These are phyloP conservation scores for Talaromyces sp. DNA, from an alignment of 2,329 filamentous ascomycete genomes.

Conservation along the genomic window DNA sequence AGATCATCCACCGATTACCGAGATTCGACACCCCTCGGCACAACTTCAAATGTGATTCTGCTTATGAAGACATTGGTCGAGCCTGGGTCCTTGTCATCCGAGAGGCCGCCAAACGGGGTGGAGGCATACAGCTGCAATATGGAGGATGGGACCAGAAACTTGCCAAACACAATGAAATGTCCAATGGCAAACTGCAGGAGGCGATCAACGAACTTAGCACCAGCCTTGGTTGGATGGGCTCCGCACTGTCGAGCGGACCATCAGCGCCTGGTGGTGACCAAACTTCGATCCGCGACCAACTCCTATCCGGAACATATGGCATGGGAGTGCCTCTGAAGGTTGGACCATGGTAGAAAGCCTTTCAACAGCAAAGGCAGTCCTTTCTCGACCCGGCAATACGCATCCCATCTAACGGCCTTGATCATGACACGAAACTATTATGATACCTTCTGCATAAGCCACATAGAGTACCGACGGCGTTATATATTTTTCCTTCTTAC, in stretches of 20 bases:
- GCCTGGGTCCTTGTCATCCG: constrained; percentile 90
- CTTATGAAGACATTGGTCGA: constrained; percentile 91
- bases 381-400: constrained; percentile 7
- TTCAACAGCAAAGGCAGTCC: neutral
- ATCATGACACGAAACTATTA: constrained; percentile 37
- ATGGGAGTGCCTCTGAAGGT: constrained; percentile 50
- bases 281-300: constrained; percentile 50
- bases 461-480: constrained; percentile 35
- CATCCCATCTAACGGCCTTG: constrained; percentile 11
- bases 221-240: constrained; percentile 73
- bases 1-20: constrained; percentile 82
- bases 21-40: constrained; percentile 86
- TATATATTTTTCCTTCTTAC: constrained; percentile 15
- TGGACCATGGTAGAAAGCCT: constrained; percentile 46
- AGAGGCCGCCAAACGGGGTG: constrained; percentile 84
- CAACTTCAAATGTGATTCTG: constrained; percentile 88
- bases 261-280: constrained; percentile 33
- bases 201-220: constrained; percentile 72
- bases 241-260: constrained; percentile 25
- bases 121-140: constrained; percentile 82
- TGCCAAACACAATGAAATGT: constrained; percentile 79
- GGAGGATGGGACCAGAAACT: constrained; percentile 90
- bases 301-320: constrained; percentile 54
- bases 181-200: constrained; percentile 71
- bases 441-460: constrained; percentile 39